These are phyloP conservation scores for Babesia bigemina DNA, from an alignment of 169 alveolate genomes.

Conservation along the genomic window DNA sequence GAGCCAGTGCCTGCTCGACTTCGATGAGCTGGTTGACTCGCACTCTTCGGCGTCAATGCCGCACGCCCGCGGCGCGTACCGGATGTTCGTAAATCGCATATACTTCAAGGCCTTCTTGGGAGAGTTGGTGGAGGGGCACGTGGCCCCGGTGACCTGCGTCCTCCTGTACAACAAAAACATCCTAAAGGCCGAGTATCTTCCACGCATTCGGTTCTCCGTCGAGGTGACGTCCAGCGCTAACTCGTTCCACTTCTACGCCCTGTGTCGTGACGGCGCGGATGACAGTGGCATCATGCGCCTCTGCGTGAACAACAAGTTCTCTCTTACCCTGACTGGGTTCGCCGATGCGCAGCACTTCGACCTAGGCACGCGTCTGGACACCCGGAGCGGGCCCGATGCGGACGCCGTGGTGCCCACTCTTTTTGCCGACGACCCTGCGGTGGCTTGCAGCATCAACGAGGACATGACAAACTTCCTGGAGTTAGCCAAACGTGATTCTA, in stretches of 20 bases:
- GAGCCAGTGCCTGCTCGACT: neutral
- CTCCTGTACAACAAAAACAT: slow-evolving; percentile 41
- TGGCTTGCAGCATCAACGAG: slow-evolving; percentile 17
- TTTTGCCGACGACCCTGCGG: slow-evolving; percentile 14
- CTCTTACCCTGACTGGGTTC: slow-evolving; percentile 18
- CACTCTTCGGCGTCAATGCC: neutral
- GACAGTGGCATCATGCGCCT: slow-evolving; percentile 22
- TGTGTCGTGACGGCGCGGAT: slow-evolving; percentile 5
- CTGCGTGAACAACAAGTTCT: slow-evolving; percentile 32
- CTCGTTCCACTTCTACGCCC: slow-evolving; percentile 21
- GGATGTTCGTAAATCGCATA: slow-evolving; percentile 34
- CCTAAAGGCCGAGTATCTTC: slow-evolving; percentile 10
- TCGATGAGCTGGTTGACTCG: neutral
- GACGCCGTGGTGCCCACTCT: slow-evolving; percentile 32
- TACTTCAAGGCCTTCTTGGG: slow-evolving; percentile 45
- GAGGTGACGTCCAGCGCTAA: slow-evolving; percentile 37
- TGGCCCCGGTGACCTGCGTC: slow-evolving; percentile 58
- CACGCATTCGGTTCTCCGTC: slow-evolving; percentile 16
- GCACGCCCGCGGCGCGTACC: slow-evolving; percentile 9
- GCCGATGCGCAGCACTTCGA: slow-evolving; percentile 17
- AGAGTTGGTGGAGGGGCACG: slow-evolving; percentile 38
- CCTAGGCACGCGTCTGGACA: slow-evolving; percentile 3
- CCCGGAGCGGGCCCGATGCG: neutral
- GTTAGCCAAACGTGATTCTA: slow-evolving; percentile 8
- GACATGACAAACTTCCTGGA: slow-evolving; percentile 36